These are phyloP conservation scores for Cynanchum wilfordii DNA, from an alignment of 257 asterid genomes.

Conservation along the genomic window DNA sequence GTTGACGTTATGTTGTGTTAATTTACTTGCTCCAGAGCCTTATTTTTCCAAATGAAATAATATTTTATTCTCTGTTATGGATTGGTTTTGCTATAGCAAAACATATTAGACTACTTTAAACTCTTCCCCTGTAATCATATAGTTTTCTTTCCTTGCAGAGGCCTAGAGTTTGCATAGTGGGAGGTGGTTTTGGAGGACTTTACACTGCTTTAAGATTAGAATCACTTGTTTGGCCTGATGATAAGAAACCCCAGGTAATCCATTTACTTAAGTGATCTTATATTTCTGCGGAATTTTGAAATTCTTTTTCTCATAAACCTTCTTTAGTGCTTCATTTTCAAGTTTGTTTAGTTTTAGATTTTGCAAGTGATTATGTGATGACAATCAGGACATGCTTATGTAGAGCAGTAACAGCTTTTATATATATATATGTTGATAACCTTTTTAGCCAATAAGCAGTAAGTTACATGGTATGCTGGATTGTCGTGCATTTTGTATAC, in stretches of 20 bases:
- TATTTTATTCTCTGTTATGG: not conserved
- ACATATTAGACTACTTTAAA: not conserved
- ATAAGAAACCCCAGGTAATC: constrained; percentile 86
- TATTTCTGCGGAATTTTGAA: not conserved
- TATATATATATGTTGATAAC: too few relatives aligned
- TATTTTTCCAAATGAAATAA: not conserved
- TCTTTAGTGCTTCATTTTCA: not conserved
- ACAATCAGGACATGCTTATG: too few relatives aligned
- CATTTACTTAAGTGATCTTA: not conserved
- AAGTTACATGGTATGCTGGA: too few relatives aligned
- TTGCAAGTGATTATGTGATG: too few relatives aligned
- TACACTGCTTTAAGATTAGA: constrained; percentile 93
- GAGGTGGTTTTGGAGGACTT: constrained; percentile 99
- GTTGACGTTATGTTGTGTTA: not conserved
- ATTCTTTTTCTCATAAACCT: not conserved
- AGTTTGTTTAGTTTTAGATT: too few relatives aligned
- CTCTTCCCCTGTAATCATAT: constrained; percentile 4
- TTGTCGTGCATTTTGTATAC: too few relatives aligned
- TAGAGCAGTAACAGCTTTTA: too few relatives aligned
- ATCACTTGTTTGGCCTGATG: constrained; percentile 92
- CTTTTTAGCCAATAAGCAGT: too few relatives aligned
- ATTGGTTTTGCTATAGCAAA: not conserved
- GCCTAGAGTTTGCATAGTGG: constrained; percentile 92
- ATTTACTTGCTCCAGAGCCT: not conserved
- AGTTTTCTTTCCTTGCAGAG: constrained; percentile 47